A percentile compares a stretch with the other conserved stretches of the same genome.
These are phyloP conservation scores for Ophiosphaerella narmari DNA, from an alignment of 2,329 filamentous ascomycete species.

Conservation along the genomic window DNA sequence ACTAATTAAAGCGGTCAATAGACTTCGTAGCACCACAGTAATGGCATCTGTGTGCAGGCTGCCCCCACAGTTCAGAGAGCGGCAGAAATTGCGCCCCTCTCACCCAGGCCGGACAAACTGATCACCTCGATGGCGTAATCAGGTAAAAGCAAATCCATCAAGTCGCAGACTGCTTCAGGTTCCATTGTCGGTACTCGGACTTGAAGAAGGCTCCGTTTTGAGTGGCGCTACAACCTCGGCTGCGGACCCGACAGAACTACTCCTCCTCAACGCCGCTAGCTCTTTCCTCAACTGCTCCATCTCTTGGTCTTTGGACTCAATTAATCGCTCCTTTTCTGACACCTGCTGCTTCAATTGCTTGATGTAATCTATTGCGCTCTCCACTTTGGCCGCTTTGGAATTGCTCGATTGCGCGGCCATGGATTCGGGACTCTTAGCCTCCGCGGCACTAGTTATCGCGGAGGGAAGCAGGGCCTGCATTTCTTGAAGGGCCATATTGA, in stretches of 20 bases:
- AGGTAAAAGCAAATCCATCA: background rate
- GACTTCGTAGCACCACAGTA: background rate
- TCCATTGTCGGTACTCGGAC: constrained; percentile 14
- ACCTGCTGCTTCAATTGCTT: constrained; percentile 78
- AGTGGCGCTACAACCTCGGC: constrained; percentile 10
- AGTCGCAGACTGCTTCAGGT: constrained; percentile 12
- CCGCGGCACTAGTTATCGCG: constrained; percentile 42
- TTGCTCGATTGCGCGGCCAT: constrained; percentile 42
- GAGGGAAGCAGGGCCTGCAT: constrained; percentile 84
- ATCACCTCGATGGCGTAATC: background rate
- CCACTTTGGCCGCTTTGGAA: constrained; percentile 97
- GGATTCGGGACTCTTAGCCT: constrained; percentile 45
- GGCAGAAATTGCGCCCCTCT: background rate
- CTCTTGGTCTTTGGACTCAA: constrained; percentile 68
- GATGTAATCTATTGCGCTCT: constrained; percentile 95
- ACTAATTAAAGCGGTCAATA: background rate
- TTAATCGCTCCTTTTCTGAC: constrained; percentile 64
- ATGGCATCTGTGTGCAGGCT: no score
- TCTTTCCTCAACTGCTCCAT: constrained; percentile 57
- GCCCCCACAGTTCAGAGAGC: background rate
- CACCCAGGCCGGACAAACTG: background rate
- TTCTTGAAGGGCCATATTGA: constrained; percentile 90
- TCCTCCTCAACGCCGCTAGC: constrained; percentile 46
- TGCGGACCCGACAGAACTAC: constrained; percentile 16
- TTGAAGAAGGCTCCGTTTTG: constrained; percentile 19